A percentile compares a stretch with the other conserved stretches of the same genome.
phyloP scores from a whole-genome alignment of 2,329 filamentous ascomycete genomes.

The Trichoderma arundinaceum region DNA sequence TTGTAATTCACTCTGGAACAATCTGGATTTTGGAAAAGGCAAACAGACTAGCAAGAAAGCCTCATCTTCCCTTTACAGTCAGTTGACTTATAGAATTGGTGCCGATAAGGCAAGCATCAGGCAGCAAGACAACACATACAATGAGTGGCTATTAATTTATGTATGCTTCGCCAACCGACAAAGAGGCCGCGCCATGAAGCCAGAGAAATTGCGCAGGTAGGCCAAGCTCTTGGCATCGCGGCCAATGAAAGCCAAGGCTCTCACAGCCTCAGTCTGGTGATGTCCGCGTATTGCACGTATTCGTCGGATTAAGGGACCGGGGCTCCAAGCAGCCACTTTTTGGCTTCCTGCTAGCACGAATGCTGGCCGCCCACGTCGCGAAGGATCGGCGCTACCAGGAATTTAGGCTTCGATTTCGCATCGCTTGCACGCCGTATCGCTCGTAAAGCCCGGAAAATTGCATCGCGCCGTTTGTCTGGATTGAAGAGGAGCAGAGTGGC shows the following conservation, averaged over 20 bases:
- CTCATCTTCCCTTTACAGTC: too few species aligned
- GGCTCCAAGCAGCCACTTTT: neutral
- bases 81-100: too few species aligned
- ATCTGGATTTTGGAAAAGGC: too few species aligned
- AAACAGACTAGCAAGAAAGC: too few species aligned
- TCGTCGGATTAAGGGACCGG: neutral
- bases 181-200: neutral
- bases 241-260: neutral
- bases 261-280: neutral
- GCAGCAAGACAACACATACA: too few species aligned
- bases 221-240: neutral
- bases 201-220: neutral
- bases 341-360: neutral
- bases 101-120: too few species aligned
- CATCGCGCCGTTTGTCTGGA: too few species aligned
- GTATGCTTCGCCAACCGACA: neutral
- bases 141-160: too few species aligned
- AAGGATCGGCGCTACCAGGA: constrained; percentile 14
- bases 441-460: neutral
- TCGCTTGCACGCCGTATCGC: neutral
- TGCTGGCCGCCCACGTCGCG: constrained; percentile 8
- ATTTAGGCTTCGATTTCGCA: constrained; percentile 1
- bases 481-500: neutral
- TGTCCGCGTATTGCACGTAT: constrained; percentile 20
- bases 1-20: too few species aligned